These are phyloP conservation scores for Xylaria sp. DNA, from an alignment of 2,329 filamentous ascomycete genomes.

Conservation along the genomic window DNA sequence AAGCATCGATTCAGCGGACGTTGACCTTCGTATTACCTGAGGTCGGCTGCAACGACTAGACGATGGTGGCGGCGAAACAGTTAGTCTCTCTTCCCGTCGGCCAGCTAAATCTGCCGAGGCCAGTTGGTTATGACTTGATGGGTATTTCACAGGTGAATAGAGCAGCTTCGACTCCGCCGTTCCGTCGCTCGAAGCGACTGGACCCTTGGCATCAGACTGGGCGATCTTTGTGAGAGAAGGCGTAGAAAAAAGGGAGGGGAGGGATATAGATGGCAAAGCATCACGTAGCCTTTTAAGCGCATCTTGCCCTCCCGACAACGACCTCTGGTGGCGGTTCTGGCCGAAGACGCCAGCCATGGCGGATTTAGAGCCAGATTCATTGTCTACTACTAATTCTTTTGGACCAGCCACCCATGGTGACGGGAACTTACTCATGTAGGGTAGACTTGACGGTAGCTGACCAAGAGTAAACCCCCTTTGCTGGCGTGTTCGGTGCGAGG, in stretches of 20 bases:
- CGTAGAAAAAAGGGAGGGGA: constrained; percentile 58
- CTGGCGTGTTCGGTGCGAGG: constrained; percentile 39
- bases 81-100: constrained; percentile 31
- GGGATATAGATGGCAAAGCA: constrained; percentile 66
- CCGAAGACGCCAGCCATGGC: constrained; percentile 60
- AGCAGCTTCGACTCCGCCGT: constrained; percentile 38
- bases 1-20: constrained; percentile 82
- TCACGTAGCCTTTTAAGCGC: constrained; percentile 67
- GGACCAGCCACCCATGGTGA: constrained; percentile 58
- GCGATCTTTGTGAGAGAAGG: constrained; percentile 46
- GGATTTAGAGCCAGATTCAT: constrained; percentile 49
- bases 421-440: constrained; percentile 42
- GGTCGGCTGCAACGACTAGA: constrained; percentile 45
- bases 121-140: constrained; percentile 30
- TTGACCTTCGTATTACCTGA: constrained; percentile 65
- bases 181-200: constrained; percentile 40
- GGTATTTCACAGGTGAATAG: constrained; percentile 20
- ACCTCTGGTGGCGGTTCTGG: constrained; percentile 60
- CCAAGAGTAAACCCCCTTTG: constrained; percentile 47
- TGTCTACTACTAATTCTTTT: constrained; percentile 52
- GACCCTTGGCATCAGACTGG: constrained; percentile 40
- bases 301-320: constrained; percentile 67
- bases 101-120: constrained; percentile 16
- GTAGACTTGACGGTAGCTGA: constrained; percentile 42
- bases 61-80: constrained; percentile 42